Base-by-base conservation (phyloP, 176 grass and related monocot genomes). In the Echinochloa phyllopogon region DNA sequence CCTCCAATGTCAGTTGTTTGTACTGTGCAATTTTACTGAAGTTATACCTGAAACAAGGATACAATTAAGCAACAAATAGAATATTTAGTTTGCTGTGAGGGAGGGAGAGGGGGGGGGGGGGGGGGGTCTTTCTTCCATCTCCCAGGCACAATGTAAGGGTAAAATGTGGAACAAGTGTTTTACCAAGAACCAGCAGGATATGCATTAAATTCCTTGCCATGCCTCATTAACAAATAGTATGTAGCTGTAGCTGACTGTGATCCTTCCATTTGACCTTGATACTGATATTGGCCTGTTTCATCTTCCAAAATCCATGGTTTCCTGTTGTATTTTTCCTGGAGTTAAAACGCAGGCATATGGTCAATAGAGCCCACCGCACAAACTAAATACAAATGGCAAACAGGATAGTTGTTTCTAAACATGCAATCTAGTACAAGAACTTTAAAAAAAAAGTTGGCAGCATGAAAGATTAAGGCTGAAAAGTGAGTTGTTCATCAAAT, bases 221-320 rank as follows among this genome's bases (percentile, higher is more conserved):
- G 96, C 84, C 95, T 60, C 96, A 98, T 95, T 78, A 98, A 87
- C 40, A 98, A 71, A 90, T 92, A 98, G 61, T 98, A 98, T 21
- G 93, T 98, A 51, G 96, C 96, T 85, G 96, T 98, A 57, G 93
- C 65, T 81, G 96, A 95, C 37, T 98, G 89, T 78, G 96, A 95
- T 38, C 96, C 93, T 84, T 98, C 96, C 80, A 92, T 60, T 78
- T 90, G 91, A 85, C 96, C 96, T 84, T 98, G 96, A 86, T 74
- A 98, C 93, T 98, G 96, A 88, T 90, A 82, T 67, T 92, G 91
- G n/a, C 96, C 96, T 85, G 96, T 98, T 69, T 98, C 93, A 85
- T 98, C 96, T 90, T 98, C 96, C 71, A 98, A 89, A 76, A 94
- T 92, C 96, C 96, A 98, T 56, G 96, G 96, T 72, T 92, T 98